Conservation (phyloP, 495 filamentous ascomycete species). For the Penicillium daleae region DNA sequence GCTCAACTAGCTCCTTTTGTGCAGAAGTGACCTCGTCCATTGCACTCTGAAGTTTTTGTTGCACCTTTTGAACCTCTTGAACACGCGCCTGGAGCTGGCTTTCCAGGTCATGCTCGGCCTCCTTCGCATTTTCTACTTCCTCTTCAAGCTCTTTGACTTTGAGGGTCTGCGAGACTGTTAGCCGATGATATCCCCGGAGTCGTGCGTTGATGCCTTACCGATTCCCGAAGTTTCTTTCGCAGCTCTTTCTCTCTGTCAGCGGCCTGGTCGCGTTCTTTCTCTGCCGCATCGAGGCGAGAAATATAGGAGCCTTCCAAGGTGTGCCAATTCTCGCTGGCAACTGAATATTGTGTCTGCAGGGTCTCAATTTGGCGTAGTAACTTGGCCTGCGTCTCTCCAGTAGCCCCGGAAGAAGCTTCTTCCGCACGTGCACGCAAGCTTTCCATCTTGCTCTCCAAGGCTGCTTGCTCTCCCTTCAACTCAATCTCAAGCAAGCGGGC, state of each 20-base stretch:
- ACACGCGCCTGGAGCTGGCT: slow-evolving; percentile 60
- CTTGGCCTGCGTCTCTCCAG: slow-evolving; percentile 86
- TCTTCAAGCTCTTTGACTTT: slow-evolving; percentile 80
- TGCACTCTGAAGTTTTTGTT: slow-evolving; percentile 65
- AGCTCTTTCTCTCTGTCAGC: slow-evolving; percentile 82
- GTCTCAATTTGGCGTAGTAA: slow-evolving; percentile 93
- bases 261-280: slow-evolving; percentile 88
- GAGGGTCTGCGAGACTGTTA: slow-evolving; percentile 57
- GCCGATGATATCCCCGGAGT: neutral
- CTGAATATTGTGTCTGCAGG: slow-evolving; percentile 90
- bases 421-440: slow-evolving; percentile 82
- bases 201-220: slow-evolving; percentile 54
- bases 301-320: slow-evolving; percentile 85
- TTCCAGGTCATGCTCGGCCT: slow-evolving; percentile 63
- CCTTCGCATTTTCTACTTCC: slow-evolving; percentile 74
- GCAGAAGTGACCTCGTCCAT: slow-evolving; percentile 63
- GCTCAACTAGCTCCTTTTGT: slow-evolving; percentile 66
- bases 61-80: slow-evolving; percentile 64
- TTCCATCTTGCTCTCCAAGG: slow-evolving; percentile 89
- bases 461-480: slow-evolving; percentile 76
- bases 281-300: slow-evolving; percentile 70
- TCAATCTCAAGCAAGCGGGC: slow-evolving; percentile 73
- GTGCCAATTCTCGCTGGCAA: slow-evolving; percentile 97
- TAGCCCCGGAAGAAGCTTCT: slow-evolving; percentile 82
- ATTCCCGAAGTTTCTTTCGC: slow-evolving; percentile 82